Base-by-base conservation (phyloP, 75 land plant species). In the Selaginella tamariscina region DNA sequence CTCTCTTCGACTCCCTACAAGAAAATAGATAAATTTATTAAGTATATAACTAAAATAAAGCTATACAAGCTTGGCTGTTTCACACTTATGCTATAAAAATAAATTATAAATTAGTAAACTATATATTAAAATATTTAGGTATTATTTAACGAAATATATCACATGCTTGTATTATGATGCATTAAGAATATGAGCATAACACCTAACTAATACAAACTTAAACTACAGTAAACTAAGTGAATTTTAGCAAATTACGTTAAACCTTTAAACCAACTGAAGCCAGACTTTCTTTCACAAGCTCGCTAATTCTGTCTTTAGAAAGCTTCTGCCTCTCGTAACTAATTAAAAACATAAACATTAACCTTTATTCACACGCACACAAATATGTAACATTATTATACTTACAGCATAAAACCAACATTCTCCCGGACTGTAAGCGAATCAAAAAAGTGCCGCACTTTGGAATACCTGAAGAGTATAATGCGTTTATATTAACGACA, bases 251-350 rank as follows among this genome's bases (percentile, higher is more conserved):
- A n/a, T n/a, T n/a, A n/a, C n/a, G n/a, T n/a, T n/a, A 74, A 64
- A 94, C 96, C 96, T 94, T 94, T 56, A 94, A 76, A 2, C 99
- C 99, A 56, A 94, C 96, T 67, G 99, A 90, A 56, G 91, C 99
- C 64, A 94, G 67, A 55, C 70, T 87, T 31, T 94, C 96, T n/a
- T 82, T 79, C 22, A 94, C 99, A 63, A 94, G 87, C 72, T 79
- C 80, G 2, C 84, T 81, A 73, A 94, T 89, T 73, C 81, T 81
- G 66, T 87, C 85, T 27, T 78, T 78, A 13, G 99, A 68, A 81
- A 94, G 79, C 24, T 59, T 82, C 2, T 95, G 89, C 69, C 87
- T 81, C 67, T 94, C 99, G 70, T 89, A 94, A 67, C 96, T 94
- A 62, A 44, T 2, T 30, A 30, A 60, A 67, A 54, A 29, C 9